phyloP scores from a whole-genome alignment of 2,329 filamentous ascomycete species.

The Phialophora macrospora region DNA sequence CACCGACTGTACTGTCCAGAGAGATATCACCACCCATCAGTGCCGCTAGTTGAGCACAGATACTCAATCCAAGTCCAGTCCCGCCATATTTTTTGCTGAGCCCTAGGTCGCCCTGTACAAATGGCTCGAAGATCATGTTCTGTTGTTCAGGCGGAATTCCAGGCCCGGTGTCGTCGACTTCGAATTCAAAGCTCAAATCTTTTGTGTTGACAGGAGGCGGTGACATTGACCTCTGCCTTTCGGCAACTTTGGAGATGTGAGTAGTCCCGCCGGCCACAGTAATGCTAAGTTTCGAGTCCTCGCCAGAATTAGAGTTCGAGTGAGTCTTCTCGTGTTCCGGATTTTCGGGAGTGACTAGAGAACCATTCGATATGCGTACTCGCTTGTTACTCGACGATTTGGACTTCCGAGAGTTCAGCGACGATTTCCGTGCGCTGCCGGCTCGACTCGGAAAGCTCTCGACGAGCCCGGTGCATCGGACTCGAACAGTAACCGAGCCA shows the following conservation, averaged over 20 bases:
- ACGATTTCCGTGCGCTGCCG: constrained; percentile 44
- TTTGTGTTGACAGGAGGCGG: constrained; percentile 66
- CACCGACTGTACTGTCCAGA: constrained; percentile 71
- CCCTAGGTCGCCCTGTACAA: constrained; percentile 88
- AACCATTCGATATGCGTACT: constrained; percentile 39
- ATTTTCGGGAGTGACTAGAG: constrained; percentile 29
- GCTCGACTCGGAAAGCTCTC: constrained; percentile 31
- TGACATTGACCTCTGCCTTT: constrained; percentile 63
- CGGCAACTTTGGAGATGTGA: constrained; percentile 52
- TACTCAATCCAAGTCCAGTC: constrained; percentile 84
- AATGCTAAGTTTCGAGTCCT: constrained; percentile 56
- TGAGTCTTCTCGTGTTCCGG: constrained; percentile 29
- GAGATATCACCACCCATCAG: constrained; percentile 81
- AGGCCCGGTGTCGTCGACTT: constrained; percentile 85
- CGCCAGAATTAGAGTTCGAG: constrained; percentile 24
- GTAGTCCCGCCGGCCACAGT: constrained; percentile 66
- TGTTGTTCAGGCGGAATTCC: constrained; percentile 81
- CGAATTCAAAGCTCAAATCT: constrained; percentile 80
- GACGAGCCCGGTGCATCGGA: constrained; percentile 64
- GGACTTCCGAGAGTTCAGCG: constrained; percentile 41
- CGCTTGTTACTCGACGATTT: constrained; percentile 37
- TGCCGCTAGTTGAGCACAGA: constrained; percentile 82
- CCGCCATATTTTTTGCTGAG: constrained; percentile 89
- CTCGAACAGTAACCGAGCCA: constrained; percentile 75
- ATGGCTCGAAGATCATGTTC: constrained; percentile 86